Base-by-base conservation (phyloP, 495 filamentous ascomycete genomes). In the Cercophora newfieldiana region DNA sequence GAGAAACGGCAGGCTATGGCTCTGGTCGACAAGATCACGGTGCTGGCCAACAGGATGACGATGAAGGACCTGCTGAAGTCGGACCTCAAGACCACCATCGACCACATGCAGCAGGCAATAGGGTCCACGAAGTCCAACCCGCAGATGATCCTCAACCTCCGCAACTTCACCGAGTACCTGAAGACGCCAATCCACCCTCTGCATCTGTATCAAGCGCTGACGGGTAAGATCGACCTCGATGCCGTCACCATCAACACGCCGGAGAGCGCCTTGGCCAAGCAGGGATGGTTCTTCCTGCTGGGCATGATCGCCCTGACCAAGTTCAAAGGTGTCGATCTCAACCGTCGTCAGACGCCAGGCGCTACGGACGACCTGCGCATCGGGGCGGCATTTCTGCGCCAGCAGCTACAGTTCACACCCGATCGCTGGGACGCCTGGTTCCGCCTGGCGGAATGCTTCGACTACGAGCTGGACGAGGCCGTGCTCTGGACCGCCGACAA, bases 381-480 rank as follows among this genome's bases (percentile, higher is more conserved):
- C 48, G 94, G 91, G 2, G 86, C 90, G 61, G 87, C 84, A 0
- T 96, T 91, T 74, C 89, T 98, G 72, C 82, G 89, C 61, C 87
- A 93, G 65, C 94, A 98, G 69, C 79, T 99, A 1, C 90, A 97
- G 68, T 92, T 93, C 72, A 90, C 87, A 18, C 86, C 87, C 1
- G 89, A 94, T 28, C 87, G 89, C 55, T 99, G 95, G 95, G 94
- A 98, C 74, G 89, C 94, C 0, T 99, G 95, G 96, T 97, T 94
- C 75, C 88, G 95, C 55, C 83, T 97, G 6, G 95, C 89, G 12
- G 95, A 99, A 69, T 90, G 91, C 24, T 96, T 94, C 73, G 95
- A 98, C 73, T 87, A 89, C 25, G 91, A 96, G 72, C 77, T 98
- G 54, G 96, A 99, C 64, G 96, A 99, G 72, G 86, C 89, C 1